Evolutionary conservation across 768 basidiomycete species (phyloP), one percentile per base, ranked within the genome.

Genomic region (Phylloporus arenicola): DNA sequence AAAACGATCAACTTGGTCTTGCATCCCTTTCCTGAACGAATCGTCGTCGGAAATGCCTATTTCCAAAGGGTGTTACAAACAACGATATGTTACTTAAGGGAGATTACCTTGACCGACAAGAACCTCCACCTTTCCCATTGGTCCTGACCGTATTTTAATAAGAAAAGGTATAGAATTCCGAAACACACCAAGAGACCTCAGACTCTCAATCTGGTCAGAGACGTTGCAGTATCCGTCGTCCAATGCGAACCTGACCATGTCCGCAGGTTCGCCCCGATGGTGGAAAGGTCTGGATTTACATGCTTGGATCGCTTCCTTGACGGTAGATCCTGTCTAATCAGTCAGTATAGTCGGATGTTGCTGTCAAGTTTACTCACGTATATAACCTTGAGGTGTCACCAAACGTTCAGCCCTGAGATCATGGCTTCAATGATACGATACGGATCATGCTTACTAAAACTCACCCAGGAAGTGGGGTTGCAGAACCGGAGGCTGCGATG

Each of bases 1-100:
- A 62, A 95, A 92, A 27, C 86, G 78, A 19, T 77, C 75, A 14
- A 88, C 68, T 0, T 73, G 64, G 16, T 80, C 76, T 19, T 64
- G 67, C 60, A 83, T 81, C n/a, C 62, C 59, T 24, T 65, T 53
- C 48, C 86, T 67, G 45, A 86, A 72, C 6, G 34, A 34, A 7
- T 34, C 34, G 16, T 6, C 34, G 34, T 34, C n/a, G 34, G 16
- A n/a, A n/a, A 34, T n/a, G 16, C 34, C 34, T 34, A n/a, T 16
- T 34, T 34, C 34, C 34, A 34, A 12, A 34, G 16, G 16, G 34
- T 34, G 6, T 34, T n/a, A 34, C 34, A n/a, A 34, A 34, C 16
- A 16, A 5, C 14, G 16, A 8, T n/a, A n/a, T 14, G 13, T 31
- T 11, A 11, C 13, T 31, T 11, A 34, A n/a, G 34, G 16, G 14